phyloP scores from a whole-genome alignment of 2,329 filamentous ascomycete species.

The Hypomyces perniciosus region DNA sequence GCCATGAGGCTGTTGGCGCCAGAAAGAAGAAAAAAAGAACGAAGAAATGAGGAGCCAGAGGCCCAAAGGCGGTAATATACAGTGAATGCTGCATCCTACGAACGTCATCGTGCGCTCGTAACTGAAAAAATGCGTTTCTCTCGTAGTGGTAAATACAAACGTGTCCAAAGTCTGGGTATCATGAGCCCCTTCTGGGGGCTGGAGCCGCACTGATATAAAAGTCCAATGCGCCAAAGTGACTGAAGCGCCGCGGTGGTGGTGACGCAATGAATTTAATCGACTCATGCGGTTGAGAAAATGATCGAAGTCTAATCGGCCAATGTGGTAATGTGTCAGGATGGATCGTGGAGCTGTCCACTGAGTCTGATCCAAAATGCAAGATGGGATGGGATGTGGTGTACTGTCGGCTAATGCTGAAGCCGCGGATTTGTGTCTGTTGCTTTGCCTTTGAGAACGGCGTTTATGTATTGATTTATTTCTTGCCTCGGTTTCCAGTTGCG shows the following conservation, averaged over 20 bases:
- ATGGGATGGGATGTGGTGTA: not conserved
- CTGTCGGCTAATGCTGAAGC: too few relatives aligned
- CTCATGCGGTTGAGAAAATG: constrained; percentile 1
- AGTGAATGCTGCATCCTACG: constrained; percentile 3
- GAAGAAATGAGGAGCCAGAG: not conserved
- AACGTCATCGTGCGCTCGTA: constrained; percentile 4
- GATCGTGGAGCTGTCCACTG: not conserved
- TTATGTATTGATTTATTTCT: constrained; percentile 40
- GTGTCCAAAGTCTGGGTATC: constrained; percentile 13
- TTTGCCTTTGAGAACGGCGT: not conserved
- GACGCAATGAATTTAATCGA: constrained; percentile 6
- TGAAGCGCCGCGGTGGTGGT: constrained; percentile 4
- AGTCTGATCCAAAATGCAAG: not conserved
- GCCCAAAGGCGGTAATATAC: constrained; percentile 7
- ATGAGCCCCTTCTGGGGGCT: constrained; percentile 7
- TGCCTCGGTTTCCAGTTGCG: constrained; percentile 45
- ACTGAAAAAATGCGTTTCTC: constrained; percentile 2
- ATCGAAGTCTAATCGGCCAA: not conserved
- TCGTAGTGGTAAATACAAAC: constrained; percentile 8
- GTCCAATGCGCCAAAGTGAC: constrained; percentile 9
- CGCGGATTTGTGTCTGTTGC: too few relatives aligned
- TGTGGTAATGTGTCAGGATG: not conserved
- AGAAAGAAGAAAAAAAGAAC: constrained; percentile 6
- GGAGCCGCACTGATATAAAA: constrained; percentile 7
- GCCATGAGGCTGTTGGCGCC: constrained; percentile 9